Base-by-base conservation (phyloP, 352 stramenopile genomes). In the Plasmopara viticola region DNA sequence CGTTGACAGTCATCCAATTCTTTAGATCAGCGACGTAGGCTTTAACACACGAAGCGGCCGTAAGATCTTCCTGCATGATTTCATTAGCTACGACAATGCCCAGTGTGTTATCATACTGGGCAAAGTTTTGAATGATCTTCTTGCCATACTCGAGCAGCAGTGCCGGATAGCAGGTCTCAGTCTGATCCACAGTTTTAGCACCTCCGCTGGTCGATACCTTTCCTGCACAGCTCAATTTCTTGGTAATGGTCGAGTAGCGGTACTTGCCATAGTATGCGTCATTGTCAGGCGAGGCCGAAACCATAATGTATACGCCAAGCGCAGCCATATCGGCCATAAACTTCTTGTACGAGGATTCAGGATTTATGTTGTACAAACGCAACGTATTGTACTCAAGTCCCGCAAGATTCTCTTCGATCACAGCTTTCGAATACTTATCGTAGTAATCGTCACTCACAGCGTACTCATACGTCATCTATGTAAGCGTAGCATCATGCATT, bases 291-390 rank as follows among this genome's bases (percentile, higher is more conserved):
- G 84, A 91, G 15, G 74, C 84, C 0, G 79, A 79, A 12, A 90
- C 69, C 50, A 94, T 67, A 39, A 94, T 78, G 62, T 94, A 94
- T 14, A 94, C 74, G 38, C 78, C 77, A 2, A 90, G 54, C 14
- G 47, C 61, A 0, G 69, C 81, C 84, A 94, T 94, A 56, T 92
- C 81, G 20, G 31, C 74, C 84, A 94, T 94, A 50, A 94, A 94
- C 2, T 84, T 71, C 60, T 69, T 71, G 56, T 94, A 94, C 41
- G 78, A 90, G 44, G 81, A 73, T 9, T 80, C 70, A 6, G 84
- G 84, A 63, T 94, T 92, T 47, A 92, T 85, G 54, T 94, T 89
- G 70, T 94, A 94, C 41, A 94, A 64, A 52, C 84, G 81, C 33
- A 94, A 60, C 35, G 81, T 91, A 65, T 94, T 94, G 60, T 81